These are phyloP conservation scores for Lotus japonicus DNA, from an alignment of 306 rosid genomes.

Conservation along the genomic window DNA sequence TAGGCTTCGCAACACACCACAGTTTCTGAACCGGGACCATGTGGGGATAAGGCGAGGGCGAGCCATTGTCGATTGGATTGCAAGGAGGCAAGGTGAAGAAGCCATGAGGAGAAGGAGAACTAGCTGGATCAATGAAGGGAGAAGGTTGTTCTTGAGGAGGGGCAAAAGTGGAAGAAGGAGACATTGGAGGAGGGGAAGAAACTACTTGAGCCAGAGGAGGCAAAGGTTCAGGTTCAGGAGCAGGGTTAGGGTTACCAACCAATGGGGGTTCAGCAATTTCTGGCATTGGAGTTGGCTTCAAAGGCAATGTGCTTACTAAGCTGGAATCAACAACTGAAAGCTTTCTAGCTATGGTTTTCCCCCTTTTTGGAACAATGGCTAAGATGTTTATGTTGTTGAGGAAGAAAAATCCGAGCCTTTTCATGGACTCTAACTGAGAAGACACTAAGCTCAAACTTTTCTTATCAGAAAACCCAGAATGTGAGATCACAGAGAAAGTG, in stretches of 20 bases:
- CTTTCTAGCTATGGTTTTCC: conserved; percentile 40
- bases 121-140: conserved; percentile 41
- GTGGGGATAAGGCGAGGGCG: conserved; percentile 56
- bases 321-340: conserved; percentile 37
- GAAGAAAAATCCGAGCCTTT: conserved; percentile 48
- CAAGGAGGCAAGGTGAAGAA: conserved; percentile 58
- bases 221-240: conserved; percentile 41
- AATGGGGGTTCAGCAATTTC: conserved; percentile 51
- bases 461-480: conserved; percentile 27
- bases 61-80: conserved; percentile 34
- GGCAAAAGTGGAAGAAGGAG: conserved; percentile 23
- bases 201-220: conserved; percentile 48
- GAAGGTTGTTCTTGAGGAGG: conserved; percentile 54
- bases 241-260: conserved; percentile 37
- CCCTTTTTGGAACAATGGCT: conserved; percentile 15
- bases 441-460: conserved; percentile 34
- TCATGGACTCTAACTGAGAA: conserved; percentile 40
- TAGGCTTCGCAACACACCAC: conserved; percentile 98
- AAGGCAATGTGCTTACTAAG: conserved; percentile 33
- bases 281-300: conserved; percentile 55
- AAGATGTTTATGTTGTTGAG: conserved; percentile 34
- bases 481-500: conserved; percentile 42
- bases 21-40: conserved; percentile 37
- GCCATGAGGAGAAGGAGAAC: conserved; percentile 55
- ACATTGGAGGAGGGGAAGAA: conserved; percentile 40